Base-by-base conservation (phyloP, 768 basidiomycete species). In the Lactifluus echinatus region DNA sequence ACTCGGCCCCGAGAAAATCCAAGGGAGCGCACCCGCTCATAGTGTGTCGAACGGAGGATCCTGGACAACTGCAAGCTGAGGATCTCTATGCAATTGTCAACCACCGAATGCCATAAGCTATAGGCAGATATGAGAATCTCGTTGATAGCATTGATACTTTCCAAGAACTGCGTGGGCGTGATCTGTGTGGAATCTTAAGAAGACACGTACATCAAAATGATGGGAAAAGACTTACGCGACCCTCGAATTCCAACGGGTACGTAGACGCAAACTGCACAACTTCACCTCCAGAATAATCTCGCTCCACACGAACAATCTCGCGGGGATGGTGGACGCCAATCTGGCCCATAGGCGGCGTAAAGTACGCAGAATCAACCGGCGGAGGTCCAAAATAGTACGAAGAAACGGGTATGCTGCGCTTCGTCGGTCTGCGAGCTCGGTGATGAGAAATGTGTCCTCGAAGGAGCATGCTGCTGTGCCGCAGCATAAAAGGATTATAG, bases 231-330 rank as follows among this genome's bases (percentile, higher is more conserved):
- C 89, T 66, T 65, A 95, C 93, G 70, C 96, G 79, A 45, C 92
- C 91, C 64, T 97, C 94, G 5, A 99, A 76, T 70, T 99, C 96
- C 40, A 94, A 72, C 1, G 92, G 93, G 70, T 87, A 99, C 62
- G 85, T 82, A 0, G 91, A 80, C 33, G 89, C 79, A 69, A 99
- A 96, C 71, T 97, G 95, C 29, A 84, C 79, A 7, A 94, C 75
- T 68, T 98, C 95, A 2, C 95, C 96, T 0, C 85, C 84, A 14
- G 76, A 81, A 69, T 96, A 99, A 69, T 99, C 96, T 52, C 96
- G 74, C 70, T 98, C 95, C 40, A 99, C 75, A 44, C 95, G 78
- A 50, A 99, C 74, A 56, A 99, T 81, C 73, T 97, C 95, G 52
- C 94, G 83, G 15, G 95, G 94, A 64, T 90, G 84, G 67, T 96